Conservation (phyloP, 169 alveolate genomes). For the Babesia bovis region DNA sequence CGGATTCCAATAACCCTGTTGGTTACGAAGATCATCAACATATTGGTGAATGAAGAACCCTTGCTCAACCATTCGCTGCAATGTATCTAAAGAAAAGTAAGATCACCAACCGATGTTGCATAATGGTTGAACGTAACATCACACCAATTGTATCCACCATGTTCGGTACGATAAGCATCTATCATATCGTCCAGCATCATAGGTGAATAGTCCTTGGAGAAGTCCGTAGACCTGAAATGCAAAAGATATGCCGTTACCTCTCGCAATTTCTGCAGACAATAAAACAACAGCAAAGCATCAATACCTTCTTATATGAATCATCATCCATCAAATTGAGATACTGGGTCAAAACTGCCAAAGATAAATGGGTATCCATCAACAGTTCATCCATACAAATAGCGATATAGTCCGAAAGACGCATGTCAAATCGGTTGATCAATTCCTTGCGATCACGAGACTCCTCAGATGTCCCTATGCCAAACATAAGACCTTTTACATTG, state of each 20-base stretch:
- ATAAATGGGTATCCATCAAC: constrained; percentile 16
- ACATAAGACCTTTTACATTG: constrained; percentile 16
- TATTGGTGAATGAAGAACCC: constrained; percentile 41
- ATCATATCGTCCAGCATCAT: constrained; percentile 16
- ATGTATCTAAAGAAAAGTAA: neutral
- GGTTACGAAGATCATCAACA: neutral
- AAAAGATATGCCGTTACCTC: constrained; percentile 34
- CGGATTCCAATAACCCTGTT: constrained; percentile 17
- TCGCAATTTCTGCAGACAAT: constrained; percentile 12
- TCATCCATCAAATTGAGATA: constrained; percentile 18
- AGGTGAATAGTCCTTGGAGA: constrained; percentile 39
- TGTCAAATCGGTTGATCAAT: constrained; percentile 35
- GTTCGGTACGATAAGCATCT: constrained; percentile 21
- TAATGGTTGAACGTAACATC: constrained; percentile 38
- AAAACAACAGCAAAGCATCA: no score
- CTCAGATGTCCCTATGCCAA: constrained; percentile 33
- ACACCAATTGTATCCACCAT: constrained; percentile 8
- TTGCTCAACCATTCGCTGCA: constrained; percentile 32
- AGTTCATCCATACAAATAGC: constrained; percentile 53
- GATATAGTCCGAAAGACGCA: constrained; percentile 61
- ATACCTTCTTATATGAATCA: constrained; percentile 22
- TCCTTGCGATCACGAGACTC: constrained; percentile 14
- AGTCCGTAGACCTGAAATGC: constrained; percentile 53
- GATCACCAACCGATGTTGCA: constrained; percentile 40
- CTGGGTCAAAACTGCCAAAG: constrained; percentile 27